Evolutionary conservation across 352 stramenopile species (phyloP), one percentile per base, ranked within the genome.

Genomic region (Hyaloperonospora brassicae): DNA sequence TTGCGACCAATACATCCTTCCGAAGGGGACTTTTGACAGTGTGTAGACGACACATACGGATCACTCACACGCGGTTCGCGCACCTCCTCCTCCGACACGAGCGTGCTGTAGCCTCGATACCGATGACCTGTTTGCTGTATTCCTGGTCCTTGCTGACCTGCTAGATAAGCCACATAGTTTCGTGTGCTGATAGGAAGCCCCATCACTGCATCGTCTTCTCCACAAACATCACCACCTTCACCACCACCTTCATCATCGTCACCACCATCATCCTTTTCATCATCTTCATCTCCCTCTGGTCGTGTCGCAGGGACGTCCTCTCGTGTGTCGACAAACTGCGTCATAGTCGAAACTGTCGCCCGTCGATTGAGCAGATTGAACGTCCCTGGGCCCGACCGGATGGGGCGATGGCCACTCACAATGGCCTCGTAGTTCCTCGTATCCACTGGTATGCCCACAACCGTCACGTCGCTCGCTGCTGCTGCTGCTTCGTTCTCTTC

Each of bases 171-270:
- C 45, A 69, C 59, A 49, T 84, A 86, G 54, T 86, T 84, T 22
- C 76, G 64, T 43, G 76, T 81, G 41, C 52, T 82, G 40, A 84
- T 78, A 5, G 76, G 76, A n/a, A 86, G 61, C 3, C 73, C 76
- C 39, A 82, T 65, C 30, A 86, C 76, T 0, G 73, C 69, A 47
- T 81, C 68, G 5, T 72, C 67, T 13, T 68, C 57, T 13, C 50
- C 59, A 17, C 44, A 41, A 22, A 70, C 59, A 4, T 53, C 59
- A 17, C 42, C 44, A 22, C 71, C 59, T 7, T 1, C 39, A 9
- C 57, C 56, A 27, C 25, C 42, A 10, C 50, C 52, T 13, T 51
- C 52, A n/a, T 63, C 50, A 22, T 22, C n/a, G n/a, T 23, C 10
- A 34, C 31, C 10, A 54, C 36, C 34, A 39, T 12, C 7, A 12